Conservation (phyloP, 371 early-diverging fungal species). For the Syncephalis plumigaleata region DNA sequence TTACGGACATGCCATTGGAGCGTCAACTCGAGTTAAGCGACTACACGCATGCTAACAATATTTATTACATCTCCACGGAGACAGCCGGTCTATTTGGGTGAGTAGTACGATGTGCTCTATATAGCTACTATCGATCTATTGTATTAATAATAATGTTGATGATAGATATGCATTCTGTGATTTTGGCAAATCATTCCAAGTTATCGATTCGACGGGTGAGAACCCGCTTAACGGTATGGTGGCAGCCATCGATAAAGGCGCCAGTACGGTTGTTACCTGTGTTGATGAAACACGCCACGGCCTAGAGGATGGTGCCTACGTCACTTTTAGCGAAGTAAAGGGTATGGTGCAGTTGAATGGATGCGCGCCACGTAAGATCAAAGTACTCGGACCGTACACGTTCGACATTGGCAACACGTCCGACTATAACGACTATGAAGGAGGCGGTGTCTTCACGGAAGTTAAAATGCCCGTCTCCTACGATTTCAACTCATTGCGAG, state of each 20-base stretch:
- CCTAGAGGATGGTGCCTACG: slow-evolving; percentile 90
- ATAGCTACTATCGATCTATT: not conserved
- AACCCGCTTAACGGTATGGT: slow-evolving; percentile 87
- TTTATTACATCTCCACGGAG: slow-evolving; percentile 89
- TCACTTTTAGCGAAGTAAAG: slow-evolving; percentile 82
- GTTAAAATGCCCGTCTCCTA: slow-evolving; percentile 78
- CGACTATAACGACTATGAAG: slow-evolving; percentile 44
- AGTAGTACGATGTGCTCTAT: slow-evolving; percentile 1
- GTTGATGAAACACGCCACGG: slow-evolving; percentile 94
- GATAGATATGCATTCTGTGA: slow-evolving; percentile 71
- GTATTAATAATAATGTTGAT: not conserved
- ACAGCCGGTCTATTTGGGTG: slow-evolving; percentile 91
- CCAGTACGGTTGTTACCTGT: slow-evolving; percentile 85
- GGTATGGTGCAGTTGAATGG: slow-evolving; percentile 86
- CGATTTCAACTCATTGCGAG: slow-evolving; percentile 60
- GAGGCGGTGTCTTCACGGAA: slow-evolving; percentile 86
- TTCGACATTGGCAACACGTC: slow-evolving; percentile 88
- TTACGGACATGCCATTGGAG: slow-evolving; percentile 58
- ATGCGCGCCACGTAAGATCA: slow-evolving; percentile 63
- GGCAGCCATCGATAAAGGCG: slow-evolving; percentile 67
- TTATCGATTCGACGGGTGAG: slow-evolving; percentile 91
- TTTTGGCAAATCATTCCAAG: slow-evolving; percentile 82
- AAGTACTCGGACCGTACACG: slow-evolving; percentile 75
- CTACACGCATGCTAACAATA: slow-evolving; percentile 62
- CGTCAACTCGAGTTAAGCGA: slow-evolving; percentile 83